A percentile compares a stretch with the other conserved stretches of the same genome.
Evolutionary conservation across 805 yeast genomes (phyloP).

Genomic region (Saturnispora ahearnii): DNA sequence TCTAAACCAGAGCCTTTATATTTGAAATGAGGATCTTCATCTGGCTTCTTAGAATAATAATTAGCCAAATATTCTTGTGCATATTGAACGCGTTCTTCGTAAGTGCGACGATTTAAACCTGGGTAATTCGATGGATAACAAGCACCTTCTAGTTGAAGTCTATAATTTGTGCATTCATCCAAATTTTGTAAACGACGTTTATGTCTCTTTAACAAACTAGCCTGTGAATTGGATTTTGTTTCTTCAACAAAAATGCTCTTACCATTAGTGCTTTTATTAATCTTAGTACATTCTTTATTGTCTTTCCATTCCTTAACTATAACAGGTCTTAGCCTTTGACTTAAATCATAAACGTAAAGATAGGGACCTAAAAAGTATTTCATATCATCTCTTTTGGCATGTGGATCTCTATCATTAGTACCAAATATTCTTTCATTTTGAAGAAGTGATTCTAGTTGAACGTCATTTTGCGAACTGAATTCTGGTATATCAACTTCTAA

Average conservation of each 20-base stretch:
- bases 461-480: conserved; percentile 12
- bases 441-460: conserved; percentile 48
- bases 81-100: conserved; percentile 19
- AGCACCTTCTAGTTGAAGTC: conserved; percentile 23
- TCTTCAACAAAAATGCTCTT: conserved; percentile 78
- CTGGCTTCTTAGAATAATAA: conserved; percentile 10
- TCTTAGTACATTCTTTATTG: conserved; percentile 45
- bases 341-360: conserved; percentile 70
- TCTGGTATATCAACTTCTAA: conserved; percentile 36
- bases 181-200: conserved; percentile 25
- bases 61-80: conserved; percentile 18
- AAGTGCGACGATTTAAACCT: conserved; percentile 8
- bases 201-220: conserved; percentile 19
- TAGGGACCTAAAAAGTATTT: conserved; percentile 71
- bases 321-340: conserved; percentile 71
- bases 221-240: conserved; percentile 19
- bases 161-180: conserved; percentile 26
- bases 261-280: conserved; percentile 59
- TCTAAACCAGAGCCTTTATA: conserved; percentile 4
- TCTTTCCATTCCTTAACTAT: conserved; percentile 70
- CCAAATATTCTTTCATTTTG: conserved; percentile 82
- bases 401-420: conserved; percentile 81
- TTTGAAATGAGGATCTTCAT: conserved; percentile 6
- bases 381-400: conserved; percentile 75
- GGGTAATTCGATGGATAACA: conserved; percentile 14